These are phyloP conservation scores for Geotrichum europaeum DNA, from an alignment of 1,139 yeast genomes.

Conservation along the genomic window DNA sequence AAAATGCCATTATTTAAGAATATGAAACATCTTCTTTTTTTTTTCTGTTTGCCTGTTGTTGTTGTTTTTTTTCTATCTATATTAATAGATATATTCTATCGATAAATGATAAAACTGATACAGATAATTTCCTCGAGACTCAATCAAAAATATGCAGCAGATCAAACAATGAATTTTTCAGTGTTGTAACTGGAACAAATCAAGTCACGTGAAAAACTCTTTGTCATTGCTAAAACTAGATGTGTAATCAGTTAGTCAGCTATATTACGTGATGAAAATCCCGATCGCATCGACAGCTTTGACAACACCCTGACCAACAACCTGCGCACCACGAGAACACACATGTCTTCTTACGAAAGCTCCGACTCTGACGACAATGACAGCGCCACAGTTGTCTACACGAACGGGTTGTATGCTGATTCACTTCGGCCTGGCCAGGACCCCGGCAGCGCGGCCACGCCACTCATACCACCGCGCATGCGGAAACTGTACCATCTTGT, in stretches of 20 bases:
- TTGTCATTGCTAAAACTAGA: neutral
- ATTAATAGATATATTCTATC: no score
- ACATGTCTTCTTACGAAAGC: neutral
- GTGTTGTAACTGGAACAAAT: neutral
- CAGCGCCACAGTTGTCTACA: neutral
- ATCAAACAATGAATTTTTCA: neutral
- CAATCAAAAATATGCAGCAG: neutral
- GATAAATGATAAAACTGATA: no score
- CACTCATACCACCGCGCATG: conserved; percentile 1
- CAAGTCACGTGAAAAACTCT: neutral
- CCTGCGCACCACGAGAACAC: neutral
- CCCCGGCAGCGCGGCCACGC: neutral
- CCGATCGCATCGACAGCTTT: neutral
- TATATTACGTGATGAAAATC: neutral
- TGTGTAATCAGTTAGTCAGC: neutral
- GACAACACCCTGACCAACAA: neutral
- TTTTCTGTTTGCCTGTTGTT: no score
- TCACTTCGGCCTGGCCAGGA: neutral
- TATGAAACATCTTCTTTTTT: neutral
- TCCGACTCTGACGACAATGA: neutral
- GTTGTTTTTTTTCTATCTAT: no score
- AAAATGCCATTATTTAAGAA: neutral
- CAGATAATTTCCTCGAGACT: neutral
- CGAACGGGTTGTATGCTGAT: neutral
- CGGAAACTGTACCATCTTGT: conserved; percentile 13